Evolutionary conservation across 208 protist genomes (phyloP), one percentile per base, ranked within the genome.

Genomic region (Wallacemonas rigidus): DNA sequence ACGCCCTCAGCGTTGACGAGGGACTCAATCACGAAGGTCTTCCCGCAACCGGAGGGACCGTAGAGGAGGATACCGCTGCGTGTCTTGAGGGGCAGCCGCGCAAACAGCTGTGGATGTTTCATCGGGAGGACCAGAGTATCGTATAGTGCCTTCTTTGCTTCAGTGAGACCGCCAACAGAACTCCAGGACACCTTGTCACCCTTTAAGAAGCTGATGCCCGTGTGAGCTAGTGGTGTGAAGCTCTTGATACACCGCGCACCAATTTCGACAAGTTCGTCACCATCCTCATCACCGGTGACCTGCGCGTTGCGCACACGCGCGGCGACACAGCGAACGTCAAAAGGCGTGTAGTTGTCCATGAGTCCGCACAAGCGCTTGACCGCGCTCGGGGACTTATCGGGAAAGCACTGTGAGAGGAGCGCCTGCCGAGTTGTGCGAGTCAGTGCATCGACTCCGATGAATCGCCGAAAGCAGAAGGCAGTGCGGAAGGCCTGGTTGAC

Each of bases 111-210:
- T 17, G 96, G 95, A 64, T 98, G 87, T 67, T 94, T 84, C 68
- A 98, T 92, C n/a, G 97, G 98, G 35, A 98, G 81, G 54, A 98
- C 90, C 45, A 99, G 90, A 35, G 96, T 98, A 76, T 98, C 96
- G 75, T 97, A 89, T 40, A 99, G 87, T 47, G 94, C 88, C 75
- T 92, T 89, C 81, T 98, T 98, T n/a, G 95, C 97, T 62, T 92
- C 84, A 17, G 67, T 81, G 40, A 98, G 81, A 8, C 98, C 98
- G 36, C 95, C 96, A 67, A 98, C 94, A 76, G 81, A 86, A 53
- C 90, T 83, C 83, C 90, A 94, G 53, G 80, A 81, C 40, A 80
- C 63, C 75, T 86, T 89, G 51, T 87, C 84, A 15, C 84, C 86
- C 56, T 75, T 83, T 11, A 94, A 77, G 75, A 96, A 94, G 53